Evolutionary conservation across 2,329 filamentous ascomycete genomes (phyloP), one percentile per base, ranked within the genome.

Genomic region (Aspergillus hortae): DNA sequence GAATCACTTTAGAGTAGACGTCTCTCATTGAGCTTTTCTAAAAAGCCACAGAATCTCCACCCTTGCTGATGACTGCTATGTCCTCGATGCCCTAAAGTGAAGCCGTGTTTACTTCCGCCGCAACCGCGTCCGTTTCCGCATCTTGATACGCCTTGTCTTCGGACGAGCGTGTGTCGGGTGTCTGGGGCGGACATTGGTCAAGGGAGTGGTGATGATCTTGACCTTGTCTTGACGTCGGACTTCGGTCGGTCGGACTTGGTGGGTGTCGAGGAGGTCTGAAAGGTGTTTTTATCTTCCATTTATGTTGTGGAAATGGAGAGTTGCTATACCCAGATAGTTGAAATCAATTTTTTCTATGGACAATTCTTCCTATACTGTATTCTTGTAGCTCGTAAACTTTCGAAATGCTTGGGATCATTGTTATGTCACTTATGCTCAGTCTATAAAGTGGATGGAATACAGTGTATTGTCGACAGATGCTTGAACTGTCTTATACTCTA

Each of bases 1-100:
- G 89, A 92, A 92, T 92, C 89, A 90, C 89, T 95, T 95, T 95
- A 92, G 91, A 96, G 90, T 92, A 86, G 82, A 89, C 85, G 85
- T 91, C 68, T 88, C 82, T 81, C 82, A 90, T 89, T 94, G 87
- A 90, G 85, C 87, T 92, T 84, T 85, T 84, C 82, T 91, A 83
- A 88, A 81, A 81, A 95, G 91, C 89, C 84, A 90, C 88, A 92
- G 87, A 90, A 79, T 80, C 83, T 85, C 85, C 84, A 92, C 86
- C 88, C 89, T 90, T 89, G 89, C 88, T 89, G 90, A 95, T 94
- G 90, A 95, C 74, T 76, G 59, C 67, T 67, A 89, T 83, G 87
- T 89, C 89, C 88, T 89, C 89, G 85, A 80, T 81, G 78, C 87
- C 87, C 86, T 84, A 89, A 88, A 91, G 89, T 94, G 89, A 92